These are phyloP conservation scores for Serpula lacrymans DNA, from an alignment of 768 basidiomycete genomes.

Conservation along the genomic window DNA sequence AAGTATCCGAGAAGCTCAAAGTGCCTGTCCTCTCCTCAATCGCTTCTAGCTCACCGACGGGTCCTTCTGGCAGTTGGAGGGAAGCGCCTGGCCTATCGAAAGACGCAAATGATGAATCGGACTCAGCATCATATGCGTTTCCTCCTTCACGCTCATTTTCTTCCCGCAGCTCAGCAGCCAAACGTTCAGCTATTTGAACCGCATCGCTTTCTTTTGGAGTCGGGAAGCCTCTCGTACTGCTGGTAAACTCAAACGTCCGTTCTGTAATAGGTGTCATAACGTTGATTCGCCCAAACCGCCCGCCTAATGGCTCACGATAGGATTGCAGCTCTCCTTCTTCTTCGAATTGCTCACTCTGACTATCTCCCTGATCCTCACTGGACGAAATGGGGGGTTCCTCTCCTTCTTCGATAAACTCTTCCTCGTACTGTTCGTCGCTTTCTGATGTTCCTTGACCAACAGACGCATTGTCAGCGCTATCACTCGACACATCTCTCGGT, in stretches of 20 bases:
- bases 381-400: constrained; percentile 24
- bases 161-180: constrained; percentile 43
- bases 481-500: constrained; percentile 32
- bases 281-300: constrained; percentile 78
- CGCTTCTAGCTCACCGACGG: constrained; percentile 16
- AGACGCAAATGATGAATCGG: constrained; percentile 9
- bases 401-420: constrained; percentile 23
- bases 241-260: constrained; percentile 82
- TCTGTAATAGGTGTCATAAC: constrained; percentile 99
- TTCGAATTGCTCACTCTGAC: constrained; percentile 20
- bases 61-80: constrained; percentile 22
- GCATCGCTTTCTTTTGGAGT: constrained; percentile 44
- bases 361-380: constrained; percentile 17
- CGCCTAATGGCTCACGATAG: constrained; percentile 52
- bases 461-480: constrained; percentile 17
- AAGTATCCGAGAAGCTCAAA: constrained; percentile 61
- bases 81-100: constrained; percentile 7
- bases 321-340: constrained; percentile 26
- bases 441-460: constrained; percentile 18
- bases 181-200: constrained; percentile 47
- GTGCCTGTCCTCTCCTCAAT: constrained; percentile 62
- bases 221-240: constrained; percentile 49
- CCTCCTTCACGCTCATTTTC: constrained; percentile 16
- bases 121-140: constrained; percentile 6
- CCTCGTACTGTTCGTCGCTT: constrained; percentile 33